phyloP scores from a whole-genome alignment of 148 eudicot species.

The Rhododendron vialii region DNA sequence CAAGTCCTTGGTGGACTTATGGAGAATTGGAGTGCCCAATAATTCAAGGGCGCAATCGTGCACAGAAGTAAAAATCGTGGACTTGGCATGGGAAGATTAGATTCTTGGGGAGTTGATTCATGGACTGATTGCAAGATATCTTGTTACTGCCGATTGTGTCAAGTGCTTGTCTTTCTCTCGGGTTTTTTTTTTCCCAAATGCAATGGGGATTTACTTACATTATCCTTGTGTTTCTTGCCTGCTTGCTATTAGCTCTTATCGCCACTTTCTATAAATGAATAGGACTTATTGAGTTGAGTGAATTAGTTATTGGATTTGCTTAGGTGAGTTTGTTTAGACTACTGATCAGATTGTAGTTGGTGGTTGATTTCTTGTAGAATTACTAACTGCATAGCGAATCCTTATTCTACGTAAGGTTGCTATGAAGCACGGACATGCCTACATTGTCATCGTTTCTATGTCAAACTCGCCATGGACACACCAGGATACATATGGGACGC shows the following conservation, averaged over 20 bases:
- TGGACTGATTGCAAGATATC: neutral
- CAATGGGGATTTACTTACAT: neutral
- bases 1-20: neutral
- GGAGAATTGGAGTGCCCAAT: neutral
- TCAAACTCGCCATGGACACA: too few species aligned
- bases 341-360: neutral
- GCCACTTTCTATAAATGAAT: neutral
- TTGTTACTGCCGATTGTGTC: neutral
- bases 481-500: too few species aligned
- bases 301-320: neutral
- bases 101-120: neutral
- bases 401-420: neutral
- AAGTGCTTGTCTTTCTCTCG: neutral
- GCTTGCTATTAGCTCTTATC: neutral
- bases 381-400: neutral
- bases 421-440: neutral
- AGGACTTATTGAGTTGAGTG: neutral
- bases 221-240: neutral
- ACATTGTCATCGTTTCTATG: too few species aligned
- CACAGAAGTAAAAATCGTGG: neutral
- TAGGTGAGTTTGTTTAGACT: neutral
- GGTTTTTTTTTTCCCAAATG: neutral
- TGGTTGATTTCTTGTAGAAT: neutral
- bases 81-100: neutral
- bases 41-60: neutral